phyloP scores from a whole-genome alignment of 352 stramenopile species.

The Phytophthora brassicae region DNA sequence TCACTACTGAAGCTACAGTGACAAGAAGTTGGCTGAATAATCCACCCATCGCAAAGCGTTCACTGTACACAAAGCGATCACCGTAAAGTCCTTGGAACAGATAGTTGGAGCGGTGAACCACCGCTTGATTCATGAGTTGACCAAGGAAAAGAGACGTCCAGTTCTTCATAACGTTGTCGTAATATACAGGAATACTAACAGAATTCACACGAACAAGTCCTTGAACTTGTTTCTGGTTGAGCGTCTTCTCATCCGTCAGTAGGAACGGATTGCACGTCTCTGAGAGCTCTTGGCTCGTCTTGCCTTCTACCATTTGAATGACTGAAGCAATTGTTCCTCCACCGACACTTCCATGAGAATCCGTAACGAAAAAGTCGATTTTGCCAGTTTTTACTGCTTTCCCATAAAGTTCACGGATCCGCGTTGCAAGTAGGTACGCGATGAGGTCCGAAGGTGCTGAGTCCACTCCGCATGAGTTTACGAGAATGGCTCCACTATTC shows the following conservation, averaged over 20 bases:
- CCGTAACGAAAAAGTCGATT: slow-evolving; percentile 41
- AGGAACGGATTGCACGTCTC: slow-evolving; percentile 38
- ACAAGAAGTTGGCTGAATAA: slow-evolving; percentile 32
- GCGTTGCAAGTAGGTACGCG: slow-evolving; percentile 47
- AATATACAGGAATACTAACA: slow-evolving; percentile 19
- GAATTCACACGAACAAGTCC: slow-evolving; percentile 18
- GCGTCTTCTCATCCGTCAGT: slow-evolving; percentile 31
- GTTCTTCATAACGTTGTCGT: slow-evolving; percentile 57
- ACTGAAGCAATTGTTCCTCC: slow-evolving; percentile 52
- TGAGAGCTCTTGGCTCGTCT: slow-evolving; percentile 12
- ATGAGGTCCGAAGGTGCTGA: slow-evolving; percentile 78
- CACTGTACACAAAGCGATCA: slow-evolving; percentile 46
- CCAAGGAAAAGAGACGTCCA: slow-evolving; percentile 67
- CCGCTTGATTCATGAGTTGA: slow-evolving; percentile 63
- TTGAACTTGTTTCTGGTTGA: slow-evolving; percentile 17
- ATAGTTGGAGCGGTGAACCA: slow-evolving; percentile 68
- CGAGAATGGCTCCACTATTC: slow-evolving; percentile 68
- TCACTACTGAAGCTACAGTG: slow-evolving; percentile 26
- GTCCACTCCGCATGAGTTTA: slow-evolving; percentile 86
- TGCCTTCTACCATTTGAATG: slow-evolving; percentile 18
- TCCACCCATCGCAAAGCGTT: slow-evolving; percentile 40
- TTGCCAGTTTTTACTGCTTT: slow-evolving; percentile 37
- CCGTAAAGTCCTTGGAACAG: slow-evolving; percentile 57
- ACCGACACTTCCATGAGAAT: slow-evolving; percentile 32
- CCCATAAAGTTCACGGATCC: background rate